phyloP scores from a whole-genome alignment of 1,284 basidiomycete species.

The Fomes fomentarius region DNA sequence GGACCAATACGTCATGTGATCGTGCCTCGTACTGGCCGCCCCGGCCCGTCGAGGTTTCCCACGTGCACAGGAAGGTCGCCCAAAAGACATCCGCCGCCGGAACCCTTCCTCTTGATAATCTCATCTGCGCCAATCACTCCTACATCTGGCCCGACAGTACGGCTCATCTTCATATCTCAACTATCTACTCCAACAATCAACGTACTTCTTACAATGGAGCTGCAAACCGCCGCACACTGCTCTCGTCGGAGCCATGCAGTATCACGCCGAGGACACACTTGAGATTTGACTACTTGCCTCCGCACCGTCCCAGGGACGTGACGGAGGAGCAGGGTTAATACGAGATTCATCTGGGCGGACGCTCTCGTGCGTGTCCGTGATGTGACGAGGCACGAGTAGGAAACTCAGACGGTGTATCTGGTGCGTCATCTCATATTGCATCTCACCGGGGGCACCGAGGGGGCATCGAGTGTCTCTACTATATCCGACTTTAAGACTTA shows the following conservation, averaged over 20 bases:
- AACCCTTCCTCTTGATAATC: neutral
- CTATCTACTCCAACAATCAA: conserved; percentile 48
- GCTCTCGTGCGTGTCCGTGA: conserved; percentile 32
- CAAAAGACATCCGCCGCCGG: conserved; percentile 12
- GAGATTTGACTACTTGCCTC: conserved; percentile 64
- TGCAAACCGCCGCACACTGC: conserved; percentile 45
- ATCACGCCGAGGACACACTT: conserved; percentile 44
- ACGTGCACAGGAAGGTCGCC: conserved; percentile 33
- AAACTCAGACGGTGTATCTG: conserved; percentile 63
- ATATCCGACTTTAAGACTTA: neutral
- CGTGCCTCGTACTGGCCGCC: neutral
- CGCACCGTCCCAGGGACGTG: conserved; percentile 35
- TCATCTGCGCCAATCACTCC: neutral
- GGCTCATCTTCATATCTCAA: conserved; percentile 42
- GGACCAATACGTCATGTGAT: no score
- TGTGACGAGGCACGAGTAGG: conserved; percentile 56
- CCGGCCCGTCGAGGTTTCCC: conserved; percentile 29
- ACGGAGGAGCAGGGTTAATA: conserved; percentile 46
- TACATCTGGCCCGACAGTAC: conserved; percentile 1
- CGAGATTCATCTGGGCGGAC: conserved; percentile 53
- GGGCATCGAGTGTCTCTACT: no score
- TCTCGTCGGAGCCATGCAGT: conserved; percentile 58
- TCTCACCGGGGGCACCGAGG: no score
- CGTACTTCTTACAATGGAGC: conserved; percentile 32
- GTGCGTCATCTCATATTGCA: no score